Evolutionary conservation across 371 early-diverging fungal species (phyloP).

Genomic region (Mucor saturninus): DNA sequence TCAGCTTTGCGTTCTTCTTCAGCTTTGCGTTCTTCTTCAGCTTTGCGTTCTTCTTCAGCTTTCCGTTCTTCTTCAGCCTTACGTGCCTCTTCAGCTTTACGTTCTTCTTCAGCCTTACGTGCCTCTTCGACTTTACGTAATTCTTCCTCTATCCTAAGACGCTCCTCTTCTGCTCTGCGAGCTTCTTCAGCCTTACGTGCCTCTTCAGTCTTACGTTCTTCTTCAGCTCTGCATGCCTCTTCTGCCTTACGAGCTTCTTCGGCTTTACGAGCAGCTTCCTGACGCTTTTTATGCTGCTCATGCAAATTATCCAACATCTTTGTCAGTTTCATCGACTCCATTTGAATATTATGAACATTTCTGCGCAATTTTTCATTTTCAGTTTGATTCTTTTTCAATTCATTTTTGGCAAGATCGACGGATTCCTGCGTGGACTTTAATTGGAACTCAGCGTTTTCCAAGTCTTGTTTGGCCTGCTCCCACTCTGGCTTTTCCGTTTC

Average conservation of each 20-base stretch:
- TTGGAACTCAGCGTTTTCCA: conserved; percentile 34
- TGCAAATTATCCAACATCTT: conserved; percentile 36
- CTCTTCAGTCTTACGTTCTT: conserved; percentile 11
- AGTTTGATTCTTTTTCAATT: conserved; percentile 33
- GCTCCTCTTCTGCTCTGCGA: neutral
- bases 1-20: conserved; percentile 11
- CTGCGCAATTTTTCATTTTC: conserved; percentile 46
- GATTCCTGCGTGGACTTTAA: conserved; percentile 21
- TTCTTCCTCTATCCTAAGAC: conserved; percentile 8
- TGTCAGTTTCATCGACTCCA: conserved; percentile 34
- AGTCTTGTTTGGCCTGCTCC: conserved; percentile 19
- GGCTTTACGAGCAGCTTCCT: conserved; percentile 24
- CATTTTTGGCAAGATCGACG: conserved; percentile 25
- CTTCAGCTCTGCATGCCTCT: conserved; percentile 12
- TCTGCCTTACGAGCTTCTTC: conserved; percentile 16
- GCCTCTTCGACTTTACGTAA: conserved; percentile 9
- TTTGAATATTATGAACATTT: conserved; percentile 44
- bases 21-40: neutral
- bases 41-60: conserved; percentile 8
- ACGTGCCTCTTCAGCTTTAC: conserved; percentile 12
- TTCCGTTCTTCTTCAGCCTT: neutral
- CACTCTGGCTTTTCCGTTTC: conserved; percentile 33
- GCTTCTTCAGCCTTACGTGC: conserved; percentile 13
- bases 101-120: conserved; percentile 12
- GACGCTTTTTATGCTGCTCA: conserved; percentile 23